These are phyloP conservation scores for Suhomyces bokatorum DNA, from an alignment of 1,139 yeast species.

Conservation along the genomic window DNA sequence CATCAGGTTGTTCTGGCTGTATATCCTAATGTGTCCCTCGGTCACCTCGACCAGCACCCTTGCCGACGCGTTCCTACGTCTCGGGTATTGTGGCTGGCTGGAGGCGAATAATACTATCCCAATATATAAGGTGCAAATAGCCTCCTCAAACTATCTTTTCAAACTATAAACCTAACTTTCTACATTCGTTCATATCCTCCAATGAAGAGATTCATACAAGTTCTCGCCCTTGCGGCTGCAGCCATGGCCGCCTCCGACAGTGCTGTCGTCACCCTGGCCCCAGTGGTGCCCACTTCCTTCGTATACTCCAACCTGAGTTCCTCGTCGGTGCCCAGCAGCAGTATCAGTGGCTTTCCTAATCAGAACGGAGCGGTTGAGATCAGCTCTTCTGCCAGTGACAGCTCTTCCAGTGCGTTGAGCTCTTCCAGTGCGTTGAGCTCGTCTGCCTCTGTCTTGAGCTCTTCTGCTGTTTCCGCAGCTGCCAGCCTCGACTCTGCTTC, in stretches of 20 bases:
- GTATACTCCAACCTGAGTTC: conserved; percentile 25
- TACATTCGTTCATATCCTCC: background rate
- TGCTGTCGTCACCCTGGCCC: conserved; percentile 14
- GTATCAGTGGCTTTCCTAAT: background rate
- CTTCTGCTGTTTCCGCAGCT: too few relatives aligned
- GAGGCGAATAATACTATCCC: background rate
- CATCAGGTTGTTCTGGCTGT: background rate
- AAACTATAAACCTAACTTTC: background rate
- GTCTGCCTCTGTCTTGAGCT: too few relatives aligned
- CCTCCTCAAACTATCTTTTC: background rate
- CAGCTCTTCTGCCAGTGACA: background rate
- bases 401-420: background rate
- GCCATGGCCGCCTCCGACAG: conserved; percentile 27
- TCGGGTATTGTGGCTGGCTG: background rate
- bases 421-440: too few relatives aligned
- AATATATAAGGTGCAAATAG: conserved; percentile 3
- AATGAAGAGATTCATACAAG: conserved; percentile 9
- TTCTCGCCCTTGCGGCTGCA: conserved; percentile 14
- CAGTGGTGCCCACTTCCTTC: conserved; percentile 31
- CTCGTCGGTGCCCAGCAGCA: conserved; percentile 7
- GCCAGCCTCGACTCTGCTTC: conserved; percentile 7
- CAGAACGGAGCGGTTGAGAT: background rate
- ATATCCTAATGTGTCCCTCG: background rate
- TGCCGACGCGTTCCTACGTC: background rate
- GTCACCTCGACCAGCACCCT: background rate